Conservation (phyloP, 1,284 basidiomycete genomes). For the Naganishia sp. region DNA sequence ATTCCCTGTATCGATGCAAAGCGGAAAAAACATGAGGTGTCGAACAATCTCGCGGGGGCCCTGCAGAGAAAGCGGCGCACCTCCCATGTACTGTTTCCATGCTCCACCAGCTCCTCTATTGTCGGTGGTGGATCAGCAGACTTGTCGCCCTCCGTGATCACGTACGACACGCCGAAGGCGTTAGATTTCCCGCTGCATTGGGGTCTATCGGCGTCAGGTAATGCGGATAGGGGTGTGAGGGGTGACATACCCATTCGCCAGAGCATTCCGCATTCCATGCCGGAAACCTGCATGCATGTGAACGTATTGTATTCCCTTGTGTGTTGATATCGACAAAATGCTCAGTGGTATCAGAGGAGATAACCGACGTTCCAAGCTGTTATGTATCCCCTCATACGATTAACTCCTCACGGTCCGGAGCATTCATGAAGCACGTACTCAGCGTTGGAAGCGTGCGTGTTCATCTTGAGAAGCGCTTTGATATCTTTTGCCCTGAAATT, state of each 20-base stretch:
- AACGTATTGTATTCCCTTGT: constrained; percentile 58
- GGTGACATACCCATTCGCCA: constrained; percentile 79
- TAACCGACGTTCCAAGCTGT: constrained; percentile 2
- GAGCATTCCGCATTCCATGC: constrained; percentile 75
- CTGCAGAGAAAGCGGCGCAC: constrained; percentile 55
- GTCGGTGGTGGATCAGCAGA: constrained; percentile 15
- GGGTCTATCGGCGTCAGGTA: too few relatives aligned
- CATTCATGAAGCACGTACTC: constrained; percentile 36
- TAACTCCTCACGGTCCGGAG: too few relatives aligned
- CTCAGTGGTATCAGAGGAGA: constrained; percentile 69
- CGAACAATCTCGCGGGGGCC: constrained; percentile 11
- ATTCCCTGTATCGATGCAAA: constrained; percentile 67
- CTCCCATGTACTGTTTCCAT: constrained; percentile 94
- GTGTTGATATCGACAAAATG: constrained; percentile 61
- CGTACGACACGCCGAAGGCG: constrained; percentile 85
- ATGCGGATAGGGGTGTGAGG: neutral
- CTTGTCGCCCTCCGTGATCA: constrained; percentile 58
- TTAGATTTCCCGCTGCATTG: constrained; percentile 73
- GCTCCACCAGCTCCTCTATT: constrained; percentile 72
- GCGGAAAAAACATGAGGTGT: neutral
- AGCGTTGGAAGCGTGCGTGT: constrained; percentile 40
- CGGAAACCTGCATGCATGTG: constrained; percentile 77
- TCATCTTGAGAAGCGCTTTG: constrained; percentile 76
- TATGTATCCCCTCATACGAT: too few relatives aligned
- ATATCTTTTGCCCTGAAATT: constrained; percentile 70